These are phyloP conservation scores for Penicillium capsulatum DNA, from an alignment of 2,329 filamentous ascomycete genomes.

Conservation along the genomic window DNA sequence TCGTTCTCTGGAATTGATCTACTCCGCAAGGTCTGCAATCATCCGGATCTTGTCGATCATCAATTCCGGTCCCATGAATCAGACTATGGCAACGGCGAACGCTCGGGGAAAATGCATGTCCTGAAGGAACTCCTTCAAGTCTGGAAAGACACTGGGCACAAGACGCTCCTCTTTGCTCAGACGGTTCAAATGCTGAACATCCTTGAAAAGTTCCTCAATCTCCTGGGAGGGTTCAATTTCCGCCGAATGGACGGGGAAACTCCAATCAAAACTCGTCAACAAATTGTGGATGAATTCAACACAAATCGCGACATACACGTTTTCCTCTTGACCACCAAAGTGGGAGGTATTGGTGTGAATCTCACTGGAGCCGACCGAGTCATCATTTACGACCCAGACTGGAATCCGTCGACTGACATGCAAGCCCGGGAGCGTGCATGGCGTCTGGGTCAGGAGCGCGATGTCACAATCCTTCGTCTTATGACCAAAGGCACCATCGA, in stretches of 20 bases:
- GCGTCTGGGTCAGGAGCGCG: slow-evolving; percentile 89
- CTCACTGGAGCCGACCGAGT: slow-evolving; percentile 91
- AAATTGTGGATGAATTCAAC: slow-evolving; percentile 90
- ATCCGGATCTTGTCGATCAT: slow-evolving; percentile 80
- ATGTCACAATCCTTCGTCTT: slow-evolving; percentile 94
- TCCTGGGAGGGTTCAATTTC: slow-evolving; percentile 67
- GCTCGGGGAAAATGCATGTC: slow-evolving; percentile 95
- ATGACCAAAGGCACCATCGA: slow-evolving; percentile 98
- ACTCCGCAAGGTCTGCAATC: slow-evolving; percentile 94
- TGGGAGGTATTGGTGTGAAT: slow-evolving; percentile 89
- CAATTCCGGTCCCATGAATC: slow-evolving; percentile 54
- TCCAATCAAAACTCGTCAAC: slow-evolving; percentile 80
- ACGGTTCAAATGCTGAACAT: slow-evolving; percentile 95
- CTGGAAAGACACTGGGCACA: slow-evolving; percentile 91
- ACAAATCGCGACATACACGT: slow-evolving; percentile 72
- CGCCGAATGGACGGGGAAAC: slow-evolving; percentile 92
- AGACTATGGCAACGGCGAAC: slow-evolving; percentile 69
- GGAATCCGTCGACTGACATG: slow-evolving; percentile 95
- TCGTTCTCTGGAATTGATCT: slow-evolving; percentile 87
- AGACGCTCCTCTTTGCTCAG: slow-evolving; percentile 88
- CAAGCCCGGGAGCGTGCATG: slow-evolving; percentile 94
- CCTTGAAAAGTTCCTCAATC: slow-evolving; percentile 72
- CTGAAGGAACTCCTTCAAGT: slow-evolving; percentile 80
- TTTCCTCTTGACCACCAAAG: slow-evolving; percentile 91
- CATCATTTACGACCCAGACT: slow-evolving; percentile 97